phyloP scores from a whole-genome alignment of 2,329 filamentous ascomycete species.

The Paracoccidioides lutzii region DNA sequence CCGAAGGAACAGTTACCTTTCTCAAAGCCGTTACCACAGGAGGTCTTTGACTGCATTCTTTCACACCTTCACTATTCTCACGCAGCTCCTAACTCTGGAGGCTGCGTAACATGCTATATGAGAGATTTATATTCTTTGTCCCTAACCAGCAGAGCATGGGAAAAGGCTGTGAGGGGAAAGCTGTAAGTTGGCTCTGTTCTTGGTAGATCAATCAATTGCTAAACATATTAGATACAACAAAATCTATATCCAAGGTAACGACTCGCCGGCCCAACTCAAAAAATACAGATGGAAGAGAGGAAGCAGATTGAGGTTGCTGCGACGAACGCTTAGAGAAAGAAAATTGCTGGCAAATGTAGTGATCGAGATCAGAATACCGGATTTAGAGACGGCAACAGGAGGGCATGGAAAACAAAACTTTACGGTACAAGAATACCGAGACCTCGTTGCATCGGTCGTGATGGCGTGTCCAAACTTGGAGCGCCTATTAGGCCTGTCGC shows the following conservation, averaged over 20 bases:
- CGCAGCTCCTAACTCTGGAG: slow-evolving; percentile 23
- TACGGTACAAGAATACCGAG: slow-evolving; percentile 37
- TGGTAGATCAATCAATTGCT: slow-evolving; percentile 6
- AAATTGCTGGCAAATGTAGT: slow-evolving; percentile 40
- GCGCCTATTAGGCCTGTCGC: slow-evolving; percentile 39
- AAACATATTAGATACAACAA: slow-evolving; percentile 33
- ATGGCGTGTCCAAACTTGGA: slow-evolving; percentile 48
- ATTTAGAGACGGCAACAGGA: slow-evolving; percentile 31
- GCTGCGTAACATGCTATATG: slow-evolving; percentile 43
- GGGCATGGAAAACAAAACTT: slow-evolving; percentile 28
- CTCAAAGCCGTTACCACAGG: slow-evolving; percentile 38
- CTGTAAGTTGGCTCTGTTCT: slow-evolving; percentile 33
- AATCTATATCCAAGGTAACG: slow-evolving; percentile 37
- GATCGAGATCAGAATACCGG: slow-evolving; percentile 40
- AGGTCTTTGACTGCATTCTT: slow-evolving; percentile 44
- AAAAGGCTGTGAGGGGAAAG: slow-evolving; percentile 37
- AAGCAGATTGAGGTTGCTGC: slow-evolving; percentile 40
- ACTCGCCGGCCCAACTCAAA: slow-evolving; percentile 34
- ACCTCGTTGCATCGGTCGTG: slow-evolving; percentile 43
- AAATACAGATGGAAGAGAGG: slow-evolving; percentile 38
- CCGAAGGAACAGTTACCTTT: slow-evolving; percentile 19
- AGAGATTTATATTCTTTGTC: slow-evolving; percentile 42
- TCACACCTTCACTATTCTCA: slow-evolving; percentile 38
- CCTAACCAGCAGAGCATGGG: slow-evolving; percentile 45
- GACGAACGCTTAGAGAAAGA: slow-evolving; percentile 42